These are phyloP conservation scores for Solanum etuberosum DNA, from an alignment of 257 asterid species.

Conservation along the genomic window DNA sequence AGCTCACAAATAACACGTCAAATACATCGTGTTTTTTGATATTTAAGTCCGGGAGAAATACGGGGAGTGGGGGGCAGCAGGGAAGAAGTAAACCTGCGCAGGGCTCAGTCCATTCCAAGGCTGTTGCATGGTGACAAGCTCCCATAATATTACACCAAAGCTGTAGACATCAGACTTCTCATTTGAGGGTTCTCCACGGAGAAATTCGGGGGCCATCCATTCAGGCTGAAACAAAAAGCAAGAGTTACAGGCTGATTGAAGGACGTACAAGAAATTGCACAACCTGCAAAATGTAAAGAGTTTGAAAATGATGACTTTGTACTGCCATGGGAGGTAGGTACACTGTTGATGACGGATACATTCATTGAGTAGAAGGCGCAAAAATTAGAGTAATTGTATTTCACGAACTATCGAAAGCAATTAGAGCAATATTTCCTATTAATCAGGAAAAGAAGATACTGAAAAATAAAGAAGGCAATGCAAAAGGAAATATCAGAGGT, in stretches of 20 bases:
- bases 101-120: constrained; percentile 95
- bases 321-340: neutral
- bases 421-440: neutral
- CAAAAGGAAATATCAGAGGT: neutral
- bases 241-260: constrained; percentile 21
- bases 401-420: neutral
- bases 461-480: neutral
- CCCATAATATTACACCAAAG: constrained; percentile 92
- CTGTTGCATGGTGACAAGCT: constrained; percentile 85
- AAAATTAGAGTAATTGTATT: neutral
- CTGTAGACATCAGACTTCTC: constrained; percentile 95
- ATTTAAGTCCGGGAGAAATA: neutral
- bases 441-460: neutral
- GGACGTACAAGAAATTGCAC: constrained; percentile 5
- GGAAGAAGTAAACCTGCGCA: constrained; percentile 53
- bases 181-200: constrained; percentile 93
- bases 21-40: neutral
- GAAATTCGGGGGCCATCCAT: constrained; percentile 99
- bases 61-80: neutral
- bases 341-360: neutral
- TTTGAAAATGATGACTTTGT: neutral
- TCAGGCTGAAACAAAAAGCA: constrained; percentile 74
- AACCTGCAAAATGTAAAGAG: constrained; percentile 14
- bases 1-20: neutral
- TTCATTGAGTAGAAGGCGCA: neutral